These are phyloP conservation scores for Calocera cornea DNA, from an alignment of 768 basidiomycete species.

Conservation along the genomic window DNA sequence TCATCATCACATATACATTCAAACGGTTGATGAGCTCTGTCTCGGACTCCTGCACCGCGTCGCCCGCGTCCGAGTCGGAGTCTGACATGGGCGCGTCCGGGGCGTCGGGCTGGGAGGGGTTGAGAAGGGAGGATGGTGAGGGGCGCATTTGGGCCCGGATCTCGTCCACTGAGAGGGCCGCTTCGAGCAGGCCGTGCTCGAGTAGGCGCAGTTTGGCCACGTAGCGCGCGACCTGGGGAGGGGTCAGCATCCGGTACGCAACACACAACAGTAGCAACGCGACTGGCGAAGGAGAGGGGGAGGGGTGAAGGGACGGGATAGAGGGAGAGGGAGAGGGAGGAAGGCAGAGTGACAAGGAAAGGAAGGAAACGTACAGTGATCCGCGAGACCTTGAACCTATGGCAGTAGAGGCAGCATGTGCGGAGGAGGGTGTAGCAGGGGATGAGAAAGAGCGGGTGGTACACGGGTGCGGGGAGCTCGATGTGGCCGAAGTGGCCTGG, in stretches of 20 bases:
- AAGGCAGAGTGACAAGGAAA: not conserved
- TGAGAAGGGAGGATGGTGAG: constrained; percentile 32
- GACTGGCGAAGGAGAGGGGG: no score
- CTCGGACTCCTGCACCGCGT: constrained; percentile 38
- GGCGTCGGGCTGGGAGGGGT: not conserved
- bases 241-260: not conserved
- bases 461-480: constrained; percentile 87
- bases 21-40: constrained; percentile 50
- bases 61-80: constrained; percentile 33
- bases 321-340: no score
- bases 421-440: constrained; percentile 80
- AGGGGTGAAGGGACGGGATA: no score
- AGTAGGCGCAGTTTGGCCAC: constrained; percentile 74
- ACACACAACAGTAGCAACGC: not conserved
- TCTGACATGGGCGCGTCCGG: constrained; percentile 24
- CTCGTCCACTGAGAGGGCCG: constrained; percentile 63
- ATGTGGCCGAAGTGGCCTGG: constrained; percentile 98
- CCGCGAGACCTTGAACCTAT: constrained; percentile 70
- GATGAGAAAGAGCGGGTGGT: constrained; percentile 89
- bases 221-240: constrained; percentile 59
- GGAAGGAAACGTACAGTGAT: constrained; percentile 40
- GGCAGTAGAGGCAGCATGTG: constrained; percentile 86
- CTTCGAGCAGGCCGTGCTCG: constrained; percentile 77
- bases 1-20: constrained; percentile 50
- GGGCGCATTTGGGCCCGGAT: no score